Conservation (phyloP, 1,284 basidiomycete species). For the Ustilago loliicola region DNA sequence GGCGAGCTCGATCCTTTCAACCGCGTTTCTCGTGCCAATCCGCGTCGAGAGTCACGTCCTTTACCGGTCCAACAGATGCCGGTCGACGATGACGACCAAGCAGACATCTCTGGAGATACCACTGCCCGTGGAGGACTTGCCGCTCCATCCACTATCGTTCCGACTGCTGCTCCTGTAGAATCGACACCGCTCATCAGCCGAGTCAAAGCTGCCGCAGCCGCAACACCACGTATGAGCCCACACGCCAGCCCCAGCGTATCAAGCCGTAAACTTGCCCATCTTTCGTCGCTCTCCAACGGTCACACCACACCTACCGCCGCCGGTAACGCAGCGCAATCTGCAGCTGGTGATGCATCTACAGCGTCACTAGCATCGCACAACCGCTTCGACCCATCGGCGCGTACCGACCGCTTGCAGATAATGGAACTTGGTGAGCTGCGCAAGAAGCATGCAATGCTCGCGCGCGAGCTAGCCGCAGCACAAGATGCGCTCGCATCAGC, state of each 20-base stretch:
- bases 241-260: conserved; percentile 47
- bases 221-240: conserved; percentile 41
- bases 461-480: conserved; percentile 22
- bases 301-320: conserved; percentile 11
- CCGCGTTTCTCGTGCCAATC: conserved; percentile 40
- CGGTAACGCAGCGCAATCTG: background rate
- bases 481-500: conserved; percentile 43
- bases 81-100: conserved; percentile 14
- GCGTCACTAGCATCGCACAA: conserved; percentile 22
- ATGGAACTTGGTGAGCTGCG: conserved; percentile 48
- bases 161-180: conserved; percentile 25
- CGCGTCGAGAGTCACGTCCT: conserved; percentile 42
- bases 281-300: conserved; percentile 37
- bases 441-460: conserved; percentile 30
- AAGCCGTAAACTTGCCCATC: conserved; percentile 47
- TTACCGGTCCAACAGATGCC: conserved; percentile 27
- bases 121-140: conserved; percentile 33
- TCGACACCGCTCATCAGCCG: conserved; percentile 43
- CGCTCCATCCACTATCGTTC: background rate
- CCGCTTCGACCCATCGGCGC: conserved; percentile 39
- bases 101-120: conserved; percentile 35
- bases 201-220: conserved; percentile 25
- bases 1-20: conserved; percentile 54
- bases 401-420: conserved; percentile 41
- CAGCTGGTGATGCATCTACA: conserved; percentile 17